These are phyloP conservation scores for Incumbomyces delicatus DNA, from an alignment of 2,329 filamentous ascomycete genomes.

Conservation along the genomic window DNA sequence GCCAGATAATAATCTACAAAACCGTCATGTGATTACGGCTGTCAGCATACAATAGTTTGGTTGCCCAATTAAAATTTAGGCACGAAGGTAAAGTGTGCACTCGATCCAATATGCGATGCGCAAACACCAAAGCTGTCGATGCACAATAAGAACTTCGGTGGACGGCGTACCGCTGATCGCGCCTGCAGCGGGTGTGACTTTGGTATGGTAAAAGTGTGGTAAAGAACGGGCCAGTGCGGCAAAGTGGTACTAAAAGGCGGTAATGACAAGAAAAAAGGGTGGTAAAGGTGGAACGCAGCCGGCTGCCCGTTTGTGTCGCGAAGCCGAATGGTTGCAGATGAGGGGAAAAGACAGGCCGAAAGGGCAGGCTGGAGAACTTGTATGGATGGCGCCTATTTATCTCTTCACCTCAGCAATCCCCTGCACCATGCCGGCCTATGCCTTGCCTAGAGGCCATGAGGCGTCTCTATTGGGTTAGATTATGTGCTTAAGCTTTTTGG, in stretches of 20 bases:
- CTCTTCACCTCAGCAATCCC: slow-evolving; percentile 2
- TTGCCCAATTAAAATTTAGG: not conserved
- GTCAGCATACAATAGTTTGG: not conserved
- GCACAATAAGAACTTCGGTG: no score
- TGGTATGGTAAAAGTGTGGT: not conserved
- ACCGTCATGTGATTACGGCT: not conserved
- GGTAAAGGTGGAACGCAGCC: not conserved
- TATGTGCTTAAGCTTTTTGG: not conserved
- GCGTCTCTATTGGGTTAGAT: not conserved
- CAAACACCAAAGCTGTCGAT: not conserved
- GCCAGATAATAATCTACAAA: slow-evolving; percentile 6
- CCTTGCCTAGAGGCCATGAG: not conserved
- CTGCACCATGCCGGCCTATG: slow-evolving; percentile 2
- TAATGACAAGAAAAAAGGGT: slow-evolving; percentile 5
- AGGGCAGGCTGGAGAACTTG: slow-evolving; percentile 4
- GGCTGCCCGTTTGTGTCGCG: not conserved
- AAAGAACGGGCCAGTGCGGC: not conserved
- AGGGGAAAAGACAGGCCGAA: slow-evolving; percentile 5
- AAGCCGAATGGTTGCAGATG: not conserved
- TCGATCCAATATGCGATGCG: not conserved
- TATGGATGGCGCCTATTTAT: slow-evolving; percentile 6
- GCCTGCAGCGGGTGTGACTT: not conserved
- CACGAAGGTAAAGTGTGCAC: not conserved
- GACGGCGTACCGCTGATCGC: no score
- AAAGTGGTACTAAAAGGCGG: not conserved